Base-by-base conservation (phyloP, 2,329 filamentous ascomycete genomes). In the Neofusicoccum parvum region DNA sequence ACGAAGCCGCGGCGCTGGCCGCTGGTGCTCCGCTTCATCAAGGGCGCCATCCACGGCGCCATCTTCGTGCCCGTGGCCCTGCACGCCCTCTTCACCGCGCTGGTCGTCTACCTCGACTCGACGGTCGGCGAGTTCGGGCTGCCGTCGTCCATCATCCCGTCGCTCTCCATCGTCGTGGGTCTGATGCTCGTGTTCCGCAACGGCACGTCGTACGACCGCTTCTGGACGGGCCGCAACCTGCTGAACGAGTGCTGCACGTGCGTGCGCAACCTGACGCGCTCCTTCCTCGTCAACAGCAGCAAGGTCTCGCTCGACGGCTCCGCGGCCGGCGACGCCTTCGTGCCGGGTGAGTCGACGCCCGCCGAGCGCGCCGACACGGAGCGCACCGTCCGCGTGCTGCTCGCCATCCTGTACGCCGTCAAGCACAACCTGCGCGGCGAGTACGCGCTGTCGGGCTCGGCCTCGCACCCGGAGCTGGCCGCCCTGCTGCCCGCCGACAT, bases 141-240 rank as follows among this genome's bases (percentile, higher is more conserved):
- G 41, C 87, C 87, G 9, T 80, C 81, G 54, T 85, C 80, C 69
- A 88, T 89, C 68, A 86, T 89, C 50, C 87, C 87, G 1, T 86
- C 83, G 14, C 78, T 90, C 1, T 87, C 84, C 39, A 90, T 90
- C 65, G 87, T 90, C 59, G 87, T 90, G 2, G 87, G 87, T 70
- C 74, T 90, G 46, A 88, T 90, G 83, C 85, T 90, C 39, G 87
- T 90, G 34, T 89, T 90, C 77, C 83, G 87, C 43, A 89, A 90
- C 70, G 82, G 84, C 69, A 89, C 87, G 3, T 85, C 81, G 62
- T 89, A 88, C 76, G 87, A 88, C 69, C 81, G 87, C 1, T 89
- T 89, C 78, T 89, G 87, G 87, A 83, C 84, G 3, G 86, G 85
- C 4, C 78, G 86, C 49, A 84, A 83, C 69, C 82, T 85, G 68